phyloP scores from a whole-genome alignment of 768 basidiomycete species.

The Pholiota conissans region DNA sequence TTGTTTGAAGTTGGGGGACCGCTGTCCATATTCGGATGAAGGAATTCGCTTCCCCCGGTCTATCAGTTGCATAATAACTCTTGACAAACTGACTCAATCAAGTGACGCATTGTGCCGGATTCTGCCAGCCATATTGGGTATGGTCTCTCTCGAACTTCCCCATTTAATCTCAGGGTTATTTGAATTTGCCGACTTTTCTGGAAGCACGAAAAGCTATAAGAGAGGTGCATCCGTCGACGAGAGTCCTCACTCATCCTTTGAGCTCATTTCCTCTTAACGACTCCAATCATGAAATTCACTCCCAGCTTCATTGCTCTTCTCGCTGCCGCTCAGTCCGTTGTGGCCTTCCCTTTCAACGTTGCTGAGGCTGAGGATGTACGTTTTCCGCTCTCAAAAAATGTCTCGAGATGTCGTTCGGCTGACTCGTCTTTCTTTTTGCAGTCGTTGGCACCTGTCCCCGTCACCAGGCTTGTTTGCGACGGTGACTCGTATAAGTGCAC shows the following conservation, averaged over 20 bases:
- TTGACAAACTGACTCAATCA: too few relatives aligned
- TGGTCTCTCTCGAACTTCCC: too few relatives aligned
- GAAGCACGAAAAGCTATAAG: not conserved
- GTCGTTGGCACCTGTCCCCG: not conserved
- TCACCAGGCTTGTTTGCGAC: slow-evolving; percentile 10
- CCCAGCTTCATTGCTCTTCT: slow-evolving; percentile 8
- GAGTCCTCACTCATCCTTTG: not conserved
- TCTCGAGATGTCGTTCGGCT: not conserved
- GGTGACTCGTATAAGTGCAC: slow-evolving; percentile 14
- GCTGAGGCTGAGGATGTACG: not conserved
- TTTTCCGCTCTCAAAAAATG: not conserved
- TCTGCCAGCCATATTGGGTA: too few relatives aligned
- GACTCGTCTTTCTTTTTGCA: not conserved
- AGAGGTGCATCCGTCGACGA: not conserved
- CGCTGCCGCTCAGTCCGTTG: slow-evolving; percentile 3
- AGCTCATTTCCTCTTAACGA: not conserved
- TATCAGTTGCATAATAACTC: not conserved
- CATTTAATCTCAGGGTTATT: too few relatives aligned
- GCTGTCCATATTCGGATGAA: too few relatives aligned
- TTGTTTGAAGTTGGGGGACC: too few relatives aligned
- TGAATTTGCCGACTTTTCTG: too few relatives aligned
- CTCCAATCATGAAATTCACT: slow-evolving; percentile 6
- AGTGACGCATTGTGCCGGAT: too few relatives aligned
- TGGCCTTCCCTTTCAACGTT: slow-evolving; percentile 2
- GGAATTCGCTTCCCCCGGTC: too few relatives aligned